Conservation (phyloP, 495 filamentous ascomycete species). For the Aspergillus nidulans region DNA sequence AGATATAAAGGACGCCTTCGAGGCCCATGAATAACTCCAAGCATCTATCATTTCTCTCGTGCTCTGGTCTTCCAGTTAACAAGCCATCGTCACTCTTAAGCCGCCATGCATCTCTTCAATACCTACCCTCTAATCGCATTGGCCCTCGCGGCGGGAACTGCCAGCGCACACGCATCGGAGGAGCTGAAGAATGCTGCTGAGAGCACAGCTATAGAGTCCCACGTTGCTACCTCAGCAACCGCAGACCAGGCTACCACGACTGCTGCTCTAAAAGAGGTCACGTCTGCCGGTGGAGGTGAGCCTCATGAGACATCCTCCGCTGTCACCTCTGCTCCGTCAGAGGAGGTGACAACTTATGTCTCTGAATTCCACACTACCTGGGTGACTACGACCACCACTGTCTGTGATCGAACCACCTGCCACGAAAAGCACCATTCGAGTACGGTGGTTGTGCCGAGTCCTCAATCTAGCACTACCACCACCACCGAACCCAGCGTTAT, state of each 20-base stretch:
- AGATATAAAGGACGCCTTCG: constrained; percentile 1
- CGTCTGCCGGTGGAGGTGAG: neutral
- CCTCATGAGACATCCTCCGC: neutral
- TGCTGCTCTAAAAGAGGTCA: neutral
- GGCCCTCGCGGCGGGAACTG: constrained; percentile 20
- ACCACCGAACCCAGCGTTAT: neutral
- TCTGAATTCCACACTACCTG: too few species aligned
- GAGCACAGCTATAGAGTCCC: neutral
- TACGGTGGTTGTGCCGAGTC: neutral
- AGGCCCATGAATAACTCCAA: neutral
- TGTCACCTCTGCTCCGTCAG: neutral
- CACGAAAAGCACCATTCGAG: constrained; percentile 2
- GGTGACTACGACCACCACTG: neutral
- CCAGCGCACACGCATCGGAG: constrained; percentile 4
- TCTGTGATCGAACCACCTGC: constrained; percentile 2
- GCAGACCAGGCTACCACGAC: neutral
- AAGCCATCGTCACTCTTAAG: neutral
- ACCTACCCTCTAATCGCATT: constrained; percentile 11
- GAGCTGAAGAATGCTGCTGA: neutral
- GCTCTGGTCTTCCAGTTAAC: neutral
- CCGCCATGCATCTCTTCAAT: constrained; percentile 21
- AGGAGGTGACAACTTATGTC: constrained; percentile 1
- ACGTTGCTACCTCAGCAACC: neutral
- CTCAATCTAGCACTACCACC: neutral
- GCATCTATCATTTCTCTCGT: neutral